Percentiles rank a stretch among this genome's conserved stretches.
Evolutionary conservation across 1,139 yeast species (phyloP).

Genomic region (Debaryomyces psychrophilus): DNA sequence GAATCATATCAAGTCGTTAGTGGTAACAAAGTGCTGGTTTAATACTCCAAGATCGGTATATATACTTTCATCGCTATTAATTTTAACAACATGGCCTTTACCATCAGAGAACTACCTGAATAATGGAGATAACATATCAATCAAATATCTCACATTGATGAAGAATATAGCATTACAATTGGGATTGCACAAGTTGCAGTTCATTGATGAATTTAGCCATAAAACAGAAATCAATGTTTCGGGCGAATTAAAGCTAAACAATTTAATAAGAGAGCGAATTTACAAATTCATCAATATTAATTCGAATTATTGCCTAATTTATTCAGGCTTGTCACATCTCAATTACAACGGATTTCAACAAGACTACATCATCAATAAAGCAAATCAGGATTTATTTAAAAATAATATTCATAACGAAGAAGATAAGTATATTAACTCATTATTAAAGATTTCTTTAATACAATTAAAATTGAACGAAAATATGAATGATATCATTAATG

Average conservation of each 20-base stretch:
- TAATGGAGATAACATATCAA: slow-evolving; percentile 38
- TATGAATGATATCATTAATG: slow-evolving; percentile 33
- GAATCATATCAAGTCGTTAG: slow-evolving; percentile 42
- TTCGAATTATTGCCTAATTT: slow-evolving; percentile 49
- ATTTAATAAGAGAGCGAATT: slow-evolving; percentile 45
- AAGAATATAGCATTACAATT: slow-evolving; percentile 46
- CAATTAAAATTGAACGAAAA: slow-evolving; percentile 48
- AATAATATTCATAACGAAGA: slow-evolving; percentile 17
- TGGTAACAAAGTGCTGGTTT: slow-evolving; percentile 49
- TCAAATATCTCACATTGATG: slow-evolving; percentile 46
- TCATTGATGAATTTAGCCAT: slow-evolving; percentile 49
- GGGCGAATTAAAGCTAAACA: slow-evolving; percentile 36
- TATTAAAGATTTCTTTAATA: slow-evolving; percentile 43
- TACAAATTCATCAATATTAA: slow-evolving; percentile 49
- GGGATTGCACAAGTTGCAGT: slow-evolving; percentile 48
- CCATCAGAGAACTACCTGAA: slow-evolving; percentile 34
- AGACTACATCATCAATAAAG: slow-evolving; percentile 45
- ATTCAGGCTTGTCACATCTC: slow-evolving; percentile 43
- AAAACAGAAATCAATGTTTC: slow-evolving; percentile 43
- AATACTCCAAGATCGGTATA: slow-evolving; percentile 50
- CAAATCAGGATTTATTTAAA: slow-evolving; percentile 30
- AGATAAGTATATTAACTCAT: slow-evolving; percentile 44
- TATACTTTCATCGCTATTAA: slow-evolving; percentile 41
- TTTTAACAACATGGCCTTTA: slow-evolving; percentile 53
- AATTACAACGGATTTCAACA: slow-evolving; percentile 45